Evolutionary conservation across 257 asterid species (phyloP), one percentile per base, ranked within the genome.

Genomic region (Hygrophila difformis): DNA sequence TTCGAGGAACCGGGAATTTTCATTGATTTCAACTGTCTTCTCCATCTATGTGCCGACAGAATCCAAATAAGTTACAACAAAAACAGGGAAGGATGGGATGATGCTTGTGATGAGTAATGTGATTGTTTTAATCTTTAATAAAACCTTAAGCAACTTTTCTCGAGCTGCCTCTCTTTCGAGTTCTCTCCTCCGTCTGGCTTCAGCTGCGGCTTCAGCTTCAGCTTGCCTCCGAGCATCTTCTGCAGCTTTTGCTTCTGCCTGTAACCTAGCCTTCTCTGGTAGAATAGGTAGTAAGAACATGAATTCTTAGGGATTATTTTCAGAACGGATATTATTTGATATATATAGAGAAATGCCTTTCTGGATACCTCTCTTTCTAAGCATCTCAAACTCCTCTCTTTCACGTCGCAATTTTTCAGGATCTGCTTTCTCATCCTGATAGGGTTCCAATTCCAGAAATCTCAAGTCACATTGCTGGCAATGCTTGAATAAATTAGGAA

Each of bases 211-310:
- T 59, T 73, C 95, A 37, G 66, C 93, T 70, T 81, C 95, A 18
- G 83, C 95, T 41, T 38, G 75, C 63, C 60, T 76, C 64, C 71
- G 73, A 55, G 95, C 93, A 51, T 76, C 94, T 74, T 87, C 97
- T 24, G 97, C 97, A 55, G 94, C 93, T 78, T 59, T 78, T 5
- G 93, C 94, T 69, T 87, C 95, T 53, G 88, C 95, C 60, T 76
- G 95, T 66, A 84, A 54, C 68, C 89, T 70, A 53, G 95, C 94
- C 70, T 68, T 87, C 70, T 84, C 95, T 87, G 91, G 28, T 62
- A 39, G 8, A 48, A 51, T 45, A 31, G 7, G 35, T 12, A 43
- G 19, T 21, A 22, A 52, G n/a, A n/a, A n/a, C n/a, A n/a, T n/a
- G n/a, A n/a, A 18, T 38, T 29, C 55, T 15, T 31, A 19, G 2